Base-by-base conservation (phyloP, 108 stramenopile species). In the Mayamaea pseudoterrestris region DNA sequence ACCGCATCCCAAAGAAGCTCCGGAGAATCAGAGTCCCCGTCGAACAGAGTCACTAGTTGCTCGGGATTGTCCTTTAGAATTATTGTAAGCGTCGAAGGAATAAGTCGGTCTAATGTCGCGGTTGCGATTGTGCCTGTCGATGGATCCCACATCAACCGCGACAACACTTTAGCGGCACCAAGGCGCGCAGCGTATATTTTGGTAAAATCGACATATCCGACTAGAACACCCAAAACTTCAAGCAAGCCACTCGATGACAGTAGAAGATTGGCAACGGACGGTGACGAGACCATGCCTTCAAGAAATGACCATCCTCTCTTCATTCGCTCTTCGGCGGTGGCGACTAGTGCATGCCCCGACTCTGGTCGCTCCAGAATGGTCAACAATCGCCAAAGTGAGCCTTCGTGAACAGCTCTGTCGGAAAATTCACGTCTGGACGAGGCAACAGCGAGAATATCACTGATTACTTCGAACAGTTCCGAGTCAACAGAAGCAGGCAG, bases 1-100 rank as follows among this genome's bases (percentile, higher is more conserved):
- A 60, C 60, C 12, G 42, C 39, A 41, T 78, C 74, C 87, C 87
- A 90, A 34, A 90, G 78, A 20, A 90, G 57, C 34, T 90, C 87
- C 1, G 87, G 87, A 7, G 60, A 73, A 44, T 83, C 81, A 35
- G 60, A 61, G 34, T 81, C 75, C 20, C 53, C 60, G 58, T 82
- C 80, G 55, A 81, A 80, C 4, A 72, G 22, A 24, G 56, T 56
- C 30, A 89, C 34, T 69, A 77, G 67, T 18, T 45, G 57, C 16
- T 68, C 72, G 12, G 73, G 58, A 41, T 74, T 62, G 36, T 82
- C 69, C 21, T 77, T 82, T 39, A 82, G 27, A 9, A 57, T 23
- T 14, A 65, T 43, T 17, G 63, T 52, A 8, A 82, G 41, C 22
- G 71, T 56, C 11, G 0, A n/a, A 0, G 79, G 79, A 7, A 81